Evolutionary conservation across 2,329 filamentous ascomycete species (phyloP).

Genomic region (Colletotrichum sp.): DNA sequence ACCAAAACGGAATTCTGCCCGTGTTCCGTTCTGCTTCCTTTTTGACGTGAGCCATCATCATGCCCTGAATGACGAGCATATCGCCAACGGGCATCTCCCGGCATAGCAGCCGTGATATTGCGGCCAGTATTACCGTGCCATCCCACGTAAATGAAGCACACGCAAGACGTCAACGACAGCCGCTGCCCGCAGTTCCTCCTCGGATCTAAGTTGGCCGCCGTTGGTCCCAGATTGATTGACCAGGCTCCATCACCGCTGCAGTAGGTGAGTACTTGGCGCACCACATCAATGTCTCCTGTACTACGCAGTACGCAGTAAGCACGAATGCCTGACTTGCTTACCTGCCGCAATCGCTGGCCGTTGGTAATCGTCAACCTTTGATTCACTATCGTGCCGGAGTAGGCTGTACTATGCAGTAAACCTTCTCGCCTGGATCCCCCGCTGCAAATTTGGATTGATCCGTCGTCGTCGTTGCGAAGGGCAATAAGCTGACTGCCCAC

Average conservation of each 20-base stretch:
- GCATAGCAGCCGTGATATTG: neutral
- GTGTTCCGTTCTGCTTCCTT: neutral
- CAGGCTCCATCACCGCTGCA: neutral
- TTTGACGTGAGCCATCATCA: neutral
- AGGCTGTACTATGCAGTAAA: neutral
- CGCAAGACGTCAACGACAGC: neutral
- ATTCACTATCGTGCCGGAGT: neutral
- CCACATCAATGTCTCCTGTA: neutral
- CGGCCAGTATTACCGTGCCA: neutral
- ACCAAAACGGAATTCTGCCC: neutral
- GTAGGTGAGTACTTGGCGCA: neutral
- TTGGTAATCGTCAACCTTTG: neutral
- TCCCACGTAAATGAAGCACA: neutral
- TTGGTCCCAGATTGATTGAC: neutral
- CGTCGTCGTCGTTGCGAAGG: neutral
- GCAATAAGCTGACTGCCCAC: neutral
- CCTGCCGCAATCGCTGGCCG: neutral
- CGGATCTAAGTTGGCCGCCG: neutral
- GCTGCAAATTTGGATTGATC: neutral
- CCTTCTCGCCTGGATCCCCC: neutral
- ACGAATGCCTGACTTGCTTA: neutral
- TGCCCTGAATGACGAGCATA: slow-evolving; percentile 9
- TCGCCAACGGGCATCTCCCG: neutral
- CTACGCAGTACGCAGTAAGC: no score
- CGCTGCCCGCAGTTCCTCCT: neutral